phyloP scores from a whole-genome alignment of 164 flowering plant genomes.

The Stephania yunnanensis region DNA sequence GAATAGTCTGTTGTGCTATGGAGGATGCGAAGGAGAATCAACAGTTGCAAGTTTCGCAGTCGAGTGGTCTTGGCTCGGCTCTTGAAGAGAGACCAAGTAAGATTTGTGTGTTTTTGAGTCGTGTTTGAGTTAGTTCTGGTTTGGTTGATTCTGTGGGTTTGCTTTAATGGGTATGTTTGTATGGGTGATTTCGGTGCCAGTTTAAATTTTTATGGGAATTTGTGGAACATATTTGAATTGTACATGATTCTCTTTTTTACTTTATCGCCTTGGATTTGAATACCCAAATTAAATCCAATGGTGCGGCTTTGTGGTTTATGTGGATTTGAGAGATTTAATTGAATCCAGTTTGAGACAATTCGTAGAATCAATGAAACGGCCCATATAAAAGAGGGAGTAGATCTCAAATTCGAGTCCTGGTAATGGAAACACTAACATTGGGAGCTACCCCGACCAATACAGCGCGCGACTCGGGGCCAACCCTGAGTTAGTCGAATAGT shows the following conservation, averaged over 20 bases:
- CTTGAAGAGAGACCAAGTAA: constrained; percentile 66
- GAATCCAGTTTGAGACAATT: background rate
- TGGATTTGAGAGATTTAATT: background rate
- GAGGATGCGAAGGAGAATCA: constrained; percentile 41
- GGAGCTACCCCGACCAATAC: too few relatives aligned
- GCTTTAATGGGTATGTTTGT: background rate
- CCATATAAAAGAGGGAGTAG: background rate
- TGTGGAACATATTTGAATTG: background rate
- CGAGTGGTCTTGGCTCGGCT: constrained; percentile 37
- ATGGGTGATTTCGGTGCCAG: background rate
- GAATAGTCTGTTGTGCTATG: constrained; percentile 43
- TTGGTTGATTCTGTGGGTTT: background rate
- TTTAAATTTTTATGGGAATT: background rate
- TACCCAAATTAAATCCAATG: background rate
- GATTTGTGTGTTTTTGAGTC: background rate
- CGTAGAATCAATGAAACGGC: background rate
- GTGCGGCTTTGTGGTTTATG: background rate
- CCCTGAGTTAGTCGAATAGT: too few relatives aligned
- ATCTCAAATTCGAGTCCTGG: background rate
- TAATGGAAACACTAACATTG: too few relatives aligned
- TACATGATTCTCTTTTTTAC: too few relatives aligned
- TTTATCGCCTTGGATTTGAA: background rate
- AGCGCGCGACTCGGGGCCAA: too few relatives aligned
- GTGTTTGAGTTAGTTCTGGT: background rate
- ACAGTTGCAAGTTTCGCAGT: background rate